A percentile compares a stretch with the other conserved stretches of the same genome.
Evolutionary conservation across 2,329 filamentous ascomycete genomes (phyloP).

Genomic region (Fusarium ramigenum): DNA sequence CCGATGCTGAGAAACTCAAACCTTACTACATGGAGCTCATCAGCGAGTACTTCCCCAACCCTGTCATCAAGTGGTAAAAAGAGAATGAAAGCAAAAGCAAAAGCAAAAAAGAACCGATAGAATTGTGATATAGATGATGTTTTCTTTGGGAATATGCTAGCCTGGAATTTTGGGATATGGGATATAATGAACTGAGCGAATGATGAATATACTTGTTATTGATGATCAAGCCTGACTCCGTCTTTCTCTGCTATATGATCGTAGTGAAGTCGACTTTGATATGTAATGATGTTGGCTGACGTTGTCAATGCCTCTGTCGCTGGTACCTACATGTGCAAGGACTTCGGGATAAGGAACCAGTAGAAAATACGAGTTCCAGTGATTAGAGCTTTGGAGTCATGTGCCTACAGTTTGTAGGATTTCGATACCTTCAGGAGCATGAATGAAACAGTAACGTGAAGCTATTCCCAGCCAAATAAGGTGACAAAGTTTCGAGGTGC

Average conservation of each 20-base stretch:
- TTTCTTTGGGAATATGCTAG: constrained; percentile 12
- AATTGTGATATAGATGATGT: constrained; percentile 1
- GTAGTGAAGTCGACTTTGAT: not conserved
- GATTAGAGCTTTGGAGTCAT: not conserved
- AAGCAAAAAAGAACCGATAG: not conserved
- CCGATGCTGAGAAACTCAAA: constrained; percentile 79
- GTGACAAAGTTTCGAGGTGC: not conserved
- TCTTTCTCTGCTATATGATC: not conserved
- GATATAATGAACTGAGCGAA: constrained; percentile 19
- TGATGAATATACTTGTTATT: constrained; percentile 19
- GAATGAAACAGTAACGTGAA: not conserved
- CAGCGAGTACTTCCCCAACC: constrained; percentile 54
- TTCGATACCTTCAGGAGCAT: not conserved
- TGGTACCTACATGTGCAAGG: not conserved
- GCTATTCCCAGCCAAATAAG: constrained; percentile 17
- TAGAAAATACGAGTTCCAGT: not conserved
- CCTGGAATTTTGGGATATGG: constrained; percentile 8
- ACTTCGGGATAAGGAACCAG: not conserved
- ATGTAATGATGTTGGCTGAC: not conserved
- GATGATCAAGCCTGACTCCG: not conserved
- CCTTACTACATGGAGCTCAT: constrained; percentile 57
- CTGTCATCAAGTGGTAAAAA: constrained; percentile 51
- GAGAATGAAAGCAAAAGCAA: not conserved
- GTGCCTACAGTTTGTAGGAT: not conserved
- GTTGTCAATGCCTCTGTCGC: too few relatives aligned